Evolutionary conservation across 75 land plant species (phyloP).

Genomic region (Cryptomeria japonica): DNA sequence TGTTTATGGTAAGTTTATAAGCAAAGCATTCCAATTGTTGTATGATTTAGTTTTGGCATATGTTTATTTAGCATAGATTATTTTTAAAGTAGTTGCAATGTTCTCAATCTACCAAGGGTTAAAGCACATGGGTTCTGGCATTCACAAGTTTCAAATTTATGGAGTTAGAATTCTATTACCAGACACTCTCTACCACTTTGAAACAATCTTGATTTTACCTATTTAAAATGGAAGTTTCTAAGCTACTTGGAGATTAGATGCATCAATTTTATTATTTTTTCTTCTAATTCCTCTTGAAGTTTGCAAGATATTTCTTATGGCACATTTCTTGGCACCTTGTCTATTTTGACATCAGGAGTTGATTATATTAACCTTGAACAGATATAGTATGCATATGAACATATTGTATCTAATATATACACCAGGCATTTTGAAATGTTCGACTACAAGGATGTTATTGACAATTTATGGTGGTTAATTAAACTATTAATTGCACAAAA

Average conservation of each 20-base stretch:
- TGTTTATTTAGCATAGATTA: not conserved
- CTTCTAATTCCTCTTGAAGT: not conserved
- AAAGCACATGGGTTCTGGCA: not conserved
- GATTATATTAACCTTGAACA: not conserved
- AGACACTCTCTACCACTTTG: not conserved
- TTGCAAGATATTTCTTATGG: not conserved
- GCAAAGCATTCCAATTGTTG: not conserved
- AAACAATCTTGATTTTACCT: not conserved
- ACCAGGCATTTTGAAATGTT: not conserved
- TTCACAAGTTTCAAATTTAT: not conserved
- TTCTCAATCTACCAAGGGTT: not conserved
- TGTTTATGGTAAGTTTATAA: slow-evolving; percentile 58
- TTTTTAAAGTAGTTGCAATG: not conserved
- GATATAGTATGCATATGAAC: not conserved
- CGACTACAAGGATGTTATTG: not conserved
- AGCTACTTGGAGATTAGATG: not conserved
- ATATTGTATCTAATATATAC: not conserved
- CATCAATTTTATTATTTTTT: not conserved
- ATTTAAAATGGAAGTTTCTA: not conserved
- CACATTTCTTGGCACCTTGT: not conserved
- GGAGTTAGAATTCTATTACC: not conserved
- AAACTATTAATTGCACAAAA: not conserved
- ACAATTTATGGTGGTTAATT: not conserved
- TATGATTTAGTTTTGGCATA: not conserved
- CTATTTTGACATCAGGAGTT: not conserved